Evolutionary conservation across 2,329 filamentous ascomycete genomes (phyloP).

Genomic region (Arthrobotrys pseudoclavata): DNA sequence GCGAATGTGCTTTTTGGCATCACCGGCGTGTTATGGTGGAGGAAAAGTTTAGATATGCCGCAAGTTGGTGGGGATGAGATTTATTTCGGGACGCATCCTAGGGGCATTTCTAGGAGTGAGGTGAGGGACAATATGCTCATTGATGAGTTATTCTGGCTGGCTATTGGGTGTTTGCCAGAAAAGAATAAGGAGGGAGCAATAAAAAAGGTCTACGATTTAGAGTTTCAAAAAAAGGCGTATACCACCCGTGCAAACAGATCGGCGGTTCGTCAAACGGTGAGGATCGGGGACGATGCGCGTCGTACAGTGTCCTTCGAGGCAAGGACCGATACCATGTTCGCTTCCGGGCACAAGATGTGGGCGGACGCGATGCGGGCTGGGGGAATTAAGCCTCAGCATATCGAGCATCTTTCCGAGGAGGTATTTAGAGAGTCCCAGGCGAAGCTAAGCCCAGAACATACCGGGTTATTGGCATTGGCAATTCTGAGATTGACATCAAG

Average conservation of each 20-base stretch:
- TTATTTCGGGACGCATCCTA: not conserved
- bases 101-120: not conserved
- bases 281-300: not conserved
- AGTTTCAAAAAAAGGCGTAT: too few species aligned
- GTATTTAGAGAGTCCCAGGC: too few species aligned
- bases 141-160: not conserved
- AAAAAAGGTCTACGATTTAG: not conserved
- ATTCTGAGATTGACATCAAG: not conserved
- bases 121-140: not conserved
- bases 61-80: not conserved
- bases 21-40: not conserved
- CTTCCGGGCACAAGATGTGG: not conserved
- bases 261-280: not conserved
- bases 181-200: not conserved
- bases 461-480: not conserved
- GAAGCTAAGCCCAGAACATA: not conserved
- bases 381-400: not conserved
- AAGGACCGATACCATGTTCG: not conserved
- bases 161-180: not conserved
- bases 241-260: not conserved
- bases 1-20: not conserved
- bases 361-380: not conserved
- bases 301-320: not conserved
- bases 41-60: not conserved
- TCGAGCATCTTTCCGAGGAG: not conserved